Evolutionary conservation across 1,284 basidiomycete genomes (phyloP).

Genomic region (Apiotrichum mycotoxinovorans): DNA sequence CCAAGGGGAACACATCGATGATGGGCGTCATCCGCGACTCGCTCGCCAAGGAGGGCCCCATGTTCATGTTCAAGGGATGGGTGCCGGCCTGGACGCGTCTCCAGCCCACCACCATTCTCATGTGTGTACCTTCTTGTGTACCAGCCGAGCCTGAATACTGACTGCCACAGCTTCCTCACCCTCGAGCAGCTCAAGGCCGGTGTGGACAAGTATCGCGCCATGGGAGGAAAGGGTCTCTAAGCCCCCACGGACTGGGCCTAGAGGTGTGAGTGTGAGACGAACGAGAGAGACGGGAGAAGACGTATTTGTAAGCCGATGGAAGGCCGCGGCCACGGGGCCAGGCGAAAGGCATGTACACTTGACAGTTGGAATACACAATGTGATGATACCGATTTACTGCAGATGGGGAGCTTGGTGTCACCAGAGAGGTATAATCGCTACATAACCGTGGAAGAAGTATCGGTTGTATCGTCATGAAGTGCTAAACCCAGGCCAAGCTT

Average conservation of each 20-base stretch:
- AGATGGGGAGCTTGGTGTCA: no score
- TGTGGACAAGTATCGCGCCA: constrained; percentile 38
- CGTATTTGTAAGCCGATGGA: no score
- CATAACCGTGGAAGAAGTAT: no score
- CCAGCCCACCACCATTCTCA: constrained; percentile 61
- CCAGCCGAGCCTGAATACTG: background rate
- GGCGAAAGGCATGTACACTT: no score
- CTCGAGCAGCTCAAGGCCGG: constrained; percentile 58
- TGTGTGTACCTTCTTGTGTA: no score
- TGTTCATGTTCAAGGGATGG: constrained; percentile 91
- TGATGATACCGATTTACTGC: background rate
- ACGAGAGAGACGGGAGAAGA: no score
- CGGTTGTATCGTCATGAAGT: no score
- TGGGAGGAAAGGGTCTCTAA: constrained; percentile 25
- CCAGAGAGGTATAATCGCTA: no score
- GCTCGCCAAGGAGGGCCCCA: constrained; percentile 71
- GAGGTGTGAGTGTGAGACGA: no score
- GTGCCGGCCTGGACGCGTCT: constrained; percentile 65
- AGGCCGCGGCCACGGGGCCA: no score
- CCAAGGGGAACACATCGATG: constrained; percentile 75
- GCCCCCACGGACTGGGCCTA: background rate
- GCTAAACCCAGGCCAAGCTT: no score
- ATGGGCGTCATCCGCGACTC: constrained; percentile 67
- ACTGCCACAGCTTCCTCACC: constrained; percentile 64
- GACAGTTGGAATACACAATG: background rate